A percentile compares a stretch with the other conserved stretches of the same genome.
These are phyloP conservation scores for Tephrocybe sp. DNA, from an alignment of 768 basidiomycete genomes.

Conservation along the genomic window DNA sequence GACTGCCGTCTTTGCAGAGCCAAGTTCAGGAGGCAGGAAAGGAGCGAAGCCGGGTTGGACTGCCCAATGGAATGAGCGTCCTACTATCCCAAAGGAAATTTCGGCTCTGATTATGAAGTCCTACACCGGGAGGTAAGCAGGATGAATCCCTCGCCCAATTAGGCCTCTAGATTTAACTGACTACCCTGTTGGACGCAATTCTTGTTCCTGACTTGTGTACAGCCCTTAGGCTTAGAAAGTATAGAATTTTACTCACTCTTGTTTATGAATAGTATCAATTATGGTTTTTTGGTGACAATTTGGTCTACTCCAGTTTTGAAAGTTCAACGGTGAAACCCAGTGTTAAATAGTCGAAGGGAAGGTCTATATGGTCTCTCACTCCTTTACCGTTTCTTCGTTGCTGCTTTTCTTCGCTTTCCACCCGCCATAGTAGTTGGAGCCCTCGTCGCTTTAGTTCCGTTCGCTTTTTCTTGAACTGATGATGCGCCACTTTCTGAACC, in stretches of 20 bases:
- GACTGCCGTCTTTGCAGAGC: constrained; percentile 33
- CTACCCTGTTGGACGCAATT: background rate
- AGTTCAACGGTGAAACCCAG: background rate
- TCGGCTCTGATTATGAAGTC: constrained; percentile 13
- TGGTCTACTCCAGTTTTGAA: no score
- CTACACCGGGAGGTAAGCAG: constrained; percentile 11
- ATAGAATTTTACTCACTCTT: no score
- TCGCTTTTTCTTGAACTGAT: constrained; percentile 34
- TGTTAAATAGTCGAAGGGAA: constrained; percentile 45
- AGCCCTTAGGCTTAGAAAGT: background rate
- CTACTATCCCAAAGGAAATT: constrained; percentile 6
- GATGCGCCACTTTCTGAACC: constrained; percentile 44
- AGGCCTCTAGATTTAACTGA: background rate
- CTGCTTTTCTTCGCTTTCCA: constrained; percentile 59
- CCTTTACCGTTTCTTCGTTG: constrained; percentile 49
- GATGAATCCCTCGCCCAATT: constrained; percentile 28
- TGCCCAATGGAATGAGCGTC: constrained; percentile 7
- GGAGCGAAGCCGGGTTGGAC: constrained; percentile 9
- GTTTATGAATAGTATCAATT: no score
- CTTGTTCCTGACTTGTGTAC: background rate
- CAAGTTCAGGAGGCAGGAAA: background rate
- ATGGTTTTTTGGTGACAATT: no score
- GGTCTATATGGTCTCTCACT: constrained; percentile 6
- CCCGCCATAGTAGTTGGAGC: constrained; percentile 51
- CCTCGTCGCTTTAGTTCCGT: constrained; percentile 24